Evolutionary conservation across 2,329 filamentous ascomycete genomes (phyloP), one percentile per base, ranked within the genome.

Genomic region (Berkeleyomyces rouxiae): DNA sequence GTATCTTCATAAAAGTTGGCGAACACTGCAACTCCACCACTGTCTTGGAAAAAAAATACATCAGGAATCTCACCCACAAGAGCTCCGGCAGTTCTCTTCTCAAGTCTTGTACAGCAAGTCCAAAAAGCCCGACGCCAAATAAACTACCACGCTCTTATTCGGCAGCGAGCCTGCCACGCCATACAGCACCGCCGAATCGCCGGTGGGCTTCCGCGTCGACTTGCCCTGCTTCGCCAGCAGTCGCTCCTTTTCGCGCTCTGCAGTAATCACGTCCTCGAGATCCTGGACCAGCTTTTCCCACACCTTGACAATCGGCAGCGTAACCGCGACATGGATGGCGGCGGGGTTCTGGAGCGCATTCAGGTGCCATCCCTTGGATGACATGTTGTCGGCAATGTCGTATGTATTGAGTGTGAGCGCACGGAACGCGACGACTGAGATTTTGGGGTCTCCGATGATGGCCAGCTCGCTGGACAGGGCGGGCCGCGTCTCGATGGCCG

Each of bases 151-250:
- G 68, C 87, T 90, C 81, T 97, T 97, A 72, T 99, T 95, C 1
- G 93, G 93, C 73, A 99, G 74, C 70, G 88, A 95, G 4, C 93
- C 93, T 0, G 93, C 93, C 63, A 99, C 91, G 62, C 93, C 93
- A 74, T 99, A 99, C 66, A 99, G 75, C 3, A 91, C 91, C 1
- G 90, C 88, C 11, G 89, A 84, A 71, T 96, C 88, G 1, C 89
- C 89, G 68, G 83, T 80, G 33, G 82, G 83, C 71, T 84, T 83
- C 73, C 84, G 81, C 40, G 75, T 73, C 0, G 79, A 79, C 73
- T 84, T 86, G 9, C 86, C 85, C 74, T 89, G 84, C 1, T 83
- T 85, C 51, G 83, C 77, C 59, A 86, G 78, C 66, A 85, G 86
- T 63, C 87, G 77, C 71, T 90, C 88, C 77, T 89, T 90, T 71